Percentiles rank a stretch among this genome's conserved stretches.
phyloP scores from a whole-genome alignment of 2,329 filamentous ascomycete species.

The Pestalotiopsis fici region DNA sequence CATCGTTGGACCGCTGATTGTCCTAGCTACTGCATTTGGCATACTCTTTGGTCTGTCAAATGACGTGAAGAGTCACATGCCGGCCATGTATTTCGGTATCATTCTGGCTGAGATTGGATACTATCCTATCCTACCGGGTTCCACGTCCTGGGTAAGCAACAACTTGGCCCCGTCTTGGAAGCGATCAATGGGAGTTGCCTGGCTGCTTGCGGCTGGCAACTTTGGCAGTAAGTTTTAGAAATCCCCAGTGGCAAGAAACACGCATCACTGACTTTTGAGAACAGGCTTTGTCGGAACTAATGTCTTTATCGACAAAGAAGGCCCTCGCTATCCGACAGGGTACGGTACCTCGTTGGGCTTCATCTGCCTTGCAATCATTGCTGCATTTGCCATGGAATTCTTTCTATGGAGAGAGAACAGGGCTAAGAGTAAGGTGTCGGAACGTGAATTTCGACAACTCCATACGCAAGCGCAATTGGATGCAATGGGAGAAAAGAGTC shows the following conservation, averaged over 20 bases:
- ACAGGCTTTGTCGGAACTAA: conserved; percentile 34
- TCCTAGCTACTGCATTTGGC: conserved; percentile 26
- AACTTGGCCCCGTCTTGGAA: conserved; percentile 28
- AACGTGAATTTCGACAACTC: conserved; percentile 11
- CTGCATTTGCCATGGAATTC: conserved; percentile 11
- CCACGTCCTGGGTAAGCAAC: conserved; percentile 27
- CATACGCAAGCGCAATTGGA: conserved; percentile 13
- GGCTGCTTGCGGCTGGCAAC: conserved; percentile 30
- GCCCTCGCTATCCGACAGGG: conserved; percentile 35
- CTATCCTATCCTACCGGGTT: conserved; percentile 31
- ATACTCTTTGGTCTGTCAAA: conserved; percentile 23
- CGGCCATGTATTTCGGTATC: conserved; percentile 18
- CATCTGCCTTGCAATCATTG: conserved; percentile 2
- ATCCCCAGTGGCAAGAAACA: neutral
- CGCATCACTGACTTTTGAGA: neutral
- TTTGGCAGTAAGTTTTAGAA: conserved; percentile 13
- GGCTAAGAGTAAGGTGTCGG: conserved; percentile 20
- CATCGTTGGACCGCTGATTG: conserved; percentile 22
- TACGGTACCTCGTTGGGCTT: conserved; percentile 33
- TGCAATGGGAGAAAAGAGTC: conserved; percentile 6
- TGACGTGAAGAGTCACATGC: neutral
- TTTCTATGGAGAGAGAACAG: conserved; percentile 25
- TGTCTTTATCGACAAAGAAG: conserved; percentile 34
- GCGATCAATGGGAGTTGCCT: conserved; percentile 26
- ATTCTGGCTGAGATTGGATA: conserved; percentile 25